phyloP scores from a whole-genome alignment of 768 basidiomycete species.

The Mycena venus region DNA sequence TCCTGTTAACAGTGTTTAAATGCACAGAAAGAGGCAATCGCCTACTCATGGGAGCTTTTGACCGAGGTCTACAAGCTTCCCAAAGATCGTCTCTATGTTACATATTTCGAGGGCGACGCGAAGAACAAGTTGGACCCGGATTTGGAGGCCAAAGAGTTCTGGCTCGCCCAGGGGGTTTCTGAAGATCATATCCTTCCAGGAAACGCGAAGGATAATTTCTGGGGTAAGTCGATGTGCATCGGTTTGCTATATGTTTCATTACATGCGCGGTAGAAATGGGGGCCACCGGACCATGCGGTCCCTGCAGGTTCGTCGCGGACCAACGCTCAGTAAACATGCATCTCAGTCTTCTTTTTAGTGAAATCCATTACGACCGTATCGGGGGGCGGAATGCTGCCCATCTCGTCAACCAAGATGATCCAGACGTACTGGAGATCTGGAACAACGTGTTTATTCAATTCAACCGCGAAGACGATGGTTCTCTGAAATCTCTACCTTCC shows the following conservation, averaged over 20 bases:
- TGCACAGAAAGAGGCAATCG: slow-evolving; percentile 89
- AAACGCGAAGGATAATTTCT: slow-evolving; percentile 98
- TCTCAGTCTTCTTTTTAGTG: slow-evolving; percentile 60
- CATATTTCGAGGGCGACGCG: slow-evolving; percentile 97
- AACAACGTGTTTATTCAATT: slow-evolving; percentile 99
- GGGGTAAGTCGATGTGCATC: slow-evolving; percentile 73
- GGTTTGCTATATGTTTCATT: not conserved
- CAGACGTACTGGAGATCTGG: slow-evolving; percentile 98
- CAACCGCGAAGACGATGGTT: slow-evolving; percentile 93
- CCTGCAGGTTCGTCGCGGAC: slow-evolving; percentile 76
- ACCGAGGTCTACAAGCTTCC: slow-evolving; percentile 91
- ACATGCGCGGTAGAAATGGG: slow-evolving; percentile 87
- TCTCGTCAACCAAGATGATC: slow-evolving; percentile 96
- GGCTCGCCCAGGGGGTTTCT: slow-evolving; percentile 89
- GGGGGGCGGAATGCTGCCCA: slow-evolving; percentile 96
- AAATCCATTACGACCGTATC: slow-evolving; percentile 97
- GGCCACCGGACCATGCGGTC: slow-evolving; percentile 96
- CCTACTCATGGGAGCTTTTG: slow-evolving; percentile 94
- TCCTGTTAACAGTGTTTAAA: slow-evolving; percentile 5
- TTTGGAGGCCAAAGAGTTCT: slow-evolving; percentile 86
- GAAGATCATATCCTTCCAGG: slow-evolving; percentile 95
- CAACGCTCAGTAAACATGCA: not conserved
- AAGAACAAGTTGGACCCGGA: slow-evolving; percentile 89
- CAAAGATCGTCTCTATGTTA: slow-evolving; percentile 93
- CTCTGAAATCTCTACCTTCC: slow-evolving; percentile 83